Percentiles rank a stretch among this genome's conserved stretches.
Conservation (phyloP, 1,139 yeast species). For the Debaryomyces nepalensis region DNA sequence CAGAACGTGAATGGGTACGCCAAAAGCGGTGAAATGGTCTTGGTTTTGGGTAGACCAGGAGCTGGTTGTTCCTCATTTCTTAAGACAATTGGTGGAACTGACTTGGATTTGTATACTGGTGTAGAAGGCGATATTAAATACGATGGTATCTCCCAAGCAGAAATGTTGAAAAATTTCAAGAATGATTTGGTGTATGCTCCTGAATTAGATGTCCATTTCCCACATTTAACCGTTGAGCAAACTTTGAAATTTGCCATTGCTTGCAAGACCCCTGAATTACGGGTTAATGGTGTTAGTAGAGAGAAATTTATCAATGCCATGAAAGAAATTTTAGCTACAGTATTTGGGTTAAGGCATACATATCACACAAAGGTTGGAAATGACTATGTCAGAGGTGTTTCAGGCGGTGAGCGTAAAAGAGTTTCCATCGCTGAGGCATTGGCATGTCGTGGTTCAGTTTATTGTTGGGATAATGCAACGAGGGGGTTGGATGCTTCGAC, state of each 20-base stretch:
- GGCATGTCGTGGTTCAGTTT: conserved; percentile 59
- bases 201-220: conserved; percentile 65
- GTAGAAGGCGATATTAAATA: conserved; percentile 46
- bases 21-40: conserved; percentile 64
- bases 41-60: conserved; percentile 70
- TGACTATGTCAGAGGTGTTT: conserved; percentile 64
- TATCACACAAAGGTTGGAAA: conserved; percentile 62
- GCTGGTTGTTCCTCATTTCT: conserved; percentile 67
- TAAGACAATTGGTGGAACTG: conserved; percentile 56
- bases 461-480: conserved; percentile 82
- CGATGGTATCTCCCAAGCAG: conserved; percentile 55
- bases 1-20: conserved; percentile 44
- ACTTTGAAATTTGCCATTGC: conserved; percentile 64
- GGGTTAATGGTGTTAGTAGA: conserved; percentile 55
- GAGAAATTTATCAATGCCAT: conserved; percentile 50
- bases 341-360: conserved; percentile 62
- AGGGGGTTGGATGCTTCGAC: conserved; percentile 78
- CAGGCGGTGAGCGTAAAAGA: conserved; percentile 70
- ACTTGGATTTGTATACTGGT: conserved; percentile 27
- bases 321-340: conserved; percentile 56
- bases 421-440: conserved; percentile 67
- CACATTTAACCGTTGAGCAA: conserved; percentile 65
- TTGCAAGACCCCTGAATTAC: conserved; percentile 59
- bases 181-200: conserved; percentile 63
- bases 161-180: conserved; percentile 53